phyloP scores from a whole-genome alignment of 441 rosid species.

The Populus hybrid region DNA sequence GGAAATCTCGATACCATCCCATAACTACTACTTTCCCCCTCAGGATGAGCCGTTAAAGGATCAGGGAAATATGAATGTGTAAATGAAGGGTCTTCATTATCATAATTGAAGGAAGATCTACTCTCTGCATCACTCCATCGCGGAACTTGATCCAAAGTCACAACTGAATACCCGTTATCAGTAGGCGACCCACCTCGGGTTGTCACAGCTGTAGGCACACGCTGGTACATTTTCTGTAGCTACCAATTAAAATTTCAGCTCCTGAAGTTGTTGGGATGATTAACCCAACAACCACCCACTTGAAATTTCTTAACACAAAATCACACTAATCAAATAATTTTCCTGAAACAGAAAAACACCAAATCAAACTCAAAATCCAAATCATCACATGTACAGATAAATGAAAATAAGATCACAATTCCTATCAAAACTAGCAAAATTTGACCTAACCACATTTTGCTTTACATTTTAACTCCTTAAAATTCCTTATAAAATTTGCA shows the following conservation, averaged over 20 bases:
- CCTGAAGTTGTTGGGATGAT: neutral
- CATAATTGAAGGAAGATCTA: conserved; percentile 56
- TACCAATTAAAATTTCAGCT: conserved; percentile 20
- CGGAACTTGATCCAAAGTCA: conserved; percentile 90
- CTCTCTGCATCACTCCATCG: conserved; percentile 90
- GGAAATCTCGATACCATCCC: conserved; percentile 86
- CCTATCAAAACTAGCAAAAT: neutral
- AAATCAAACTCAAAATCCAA: neutral
- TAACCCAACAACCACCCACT: conserved; percentile 1
- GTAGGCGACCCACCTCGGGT: conserved; percentile 76
- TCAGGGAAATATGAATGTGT: conserved; percentile 70
- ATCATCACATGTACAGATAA: conserved; percentile 8
- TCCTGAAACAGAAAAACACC: conserved; percentile 11
- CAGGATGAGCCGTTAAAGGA: conserved; percentile 65
- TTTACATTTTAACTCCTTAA: neutral
- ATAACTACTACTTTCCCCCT: conserved; percentile 56
- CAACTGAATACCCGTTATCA: conserved; percentile 67
- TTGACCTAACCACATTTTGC: neutral
- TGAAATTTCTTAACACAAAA: neutral
- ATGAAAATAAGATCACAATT: neutral
- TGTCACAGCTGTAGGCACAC: conserved; percentile 56
- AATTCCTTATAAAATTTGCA: neutral
- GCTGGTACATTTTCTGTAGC: conserved; percentile 60
- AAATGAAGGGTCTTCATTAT: conserved; percentile 59
- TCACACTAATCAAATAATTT: conserved; percentile 13